phyloP scores from a whole-genome alignment of 1,139 yeast genomes.

The Saccharomyces hybrid region DNA sequence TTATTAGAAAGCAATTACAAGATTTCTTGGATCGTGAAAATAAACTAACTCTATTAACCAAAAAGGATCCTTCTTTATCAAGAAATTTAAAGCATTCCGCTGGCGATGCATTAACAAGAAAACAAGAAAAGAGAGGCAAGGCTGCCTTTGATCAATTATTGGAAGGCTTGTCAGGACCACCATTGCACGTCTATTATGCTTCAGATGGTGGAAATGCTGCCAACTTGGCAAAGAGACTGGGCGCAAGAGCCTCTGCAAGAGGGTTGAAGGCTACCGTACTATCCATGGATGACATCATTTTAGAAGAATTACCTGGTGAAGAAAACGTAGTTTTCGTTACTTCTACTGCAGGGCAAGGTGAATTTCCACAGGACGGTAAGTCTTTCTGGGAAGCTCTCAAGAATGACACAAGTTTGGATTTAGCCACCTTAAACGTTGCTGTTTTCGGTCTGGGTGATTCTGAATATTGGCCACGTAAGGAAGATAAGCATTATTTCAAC shows the following conservation, averaged over 20 bases:
- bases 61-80: constrained; percentile 67
- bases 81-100: constrained; percentile 60
- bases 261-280: constrained; percentile 73
- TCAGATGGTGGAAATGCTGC: constrained; percentile 96
- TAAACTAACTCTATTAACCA: constrained; percentile 67
- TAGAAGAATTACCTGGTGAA: constrained; percentile 76
- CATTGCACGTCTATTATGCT: constrained; percentile 81
- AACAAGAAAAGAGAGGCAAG: constrained; percentile 64
- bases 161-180: constrained; percentile 90
- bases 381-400: constrained; percentile 82
- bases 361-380: constrained; percentile 92
- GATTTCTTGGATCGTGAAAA: constrained; percentile 86
- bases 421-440: constrained; percentile 60
- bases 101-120: constrained; percentile 53
- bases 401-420: constrained; percentile 60
- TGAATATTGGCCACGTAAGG: constrained; percentile 94
- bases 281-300: constrained; percentile 78
- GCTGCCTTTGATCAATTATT: constrained; percentile 69
- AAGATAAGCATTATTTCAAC: constrained; percentile 88
- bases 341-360: constrained; percentile 97
- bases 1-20: constrained; percentile 66
- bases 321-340: constrained; percentile 75
- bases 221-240: constrained; percentile 70
- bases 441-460: constrained; percentile 94
- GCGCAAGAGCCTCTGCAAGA: constrained; percentile 76